These are phyloP conservation scores for Filosporella fistucella DNA, from an alignment of 495 filamentous ascomycete genomes.

Conservation along the genomic window DNA sequence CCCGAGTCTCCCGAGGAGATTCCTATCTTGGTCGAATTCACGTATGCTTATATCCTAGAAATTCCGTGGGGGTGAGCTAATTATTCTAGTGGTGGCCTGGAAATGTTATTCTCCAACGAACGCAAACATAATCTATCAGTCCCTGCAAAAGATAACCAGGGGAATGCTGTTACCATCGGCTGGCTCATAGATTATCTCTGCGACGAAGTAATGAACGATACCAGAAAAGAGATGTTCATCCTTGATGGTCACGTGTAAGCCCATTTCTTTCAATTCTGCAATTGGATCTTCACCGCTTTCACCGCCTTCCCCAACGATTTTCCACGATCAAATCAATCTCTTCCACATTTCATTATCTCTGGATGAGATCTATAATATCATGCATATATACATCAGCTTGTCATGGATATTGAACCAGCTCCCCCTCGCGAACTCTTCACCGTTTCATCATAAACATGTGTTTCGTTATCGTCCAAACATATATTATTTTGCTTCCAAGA, in stretches of 20 bases:
- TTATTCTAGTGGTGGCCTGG: slow-evolving; percentile 70
- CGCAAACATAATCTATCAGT: slow-evolving; percentile 65
- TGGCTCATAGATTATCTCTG: slow-evolving; percentile 79
- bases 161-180: slow-evolving; percentile 60
- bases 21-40: slow-evolving; percentile 63
- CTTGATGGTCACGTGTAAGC: slow-evolving; percentile 83
- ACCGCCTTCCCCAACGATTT: slow-evolving; percentile 14
- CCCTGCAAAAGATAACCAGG: slow-evolving; percentile 55
- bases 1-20: slow-evolving; percentile 10
- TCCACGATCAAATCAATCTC: slow-evolving; percentile 12
- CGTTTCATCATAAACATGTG: neutral
- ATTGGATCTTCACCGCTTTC: slow-evolving; percentile 4
- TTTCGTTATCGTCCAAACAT: too few relatives aligned
- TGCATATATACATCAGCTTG: slow-evolving; percentile 18
- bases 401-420: slow-evolving; percentile 18
- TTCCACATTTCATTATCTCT: slow-evolving; percentile 16
- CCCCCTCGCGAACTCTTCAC: slow-evolving; percentile 6
- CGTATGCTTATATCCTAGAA: slow-evolving; percentile 40
- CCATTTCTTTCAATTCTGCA: neutral
- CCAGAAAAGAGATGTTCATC: slow-evolving; percentile 85
- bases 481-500: too few relatives aligned
- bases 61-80: slow-evolving; percentile 3
- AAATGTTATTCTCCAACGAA: slow-evolving; percentile 86
- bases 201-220: slow-evolving; percentile 77
- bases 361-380: slow-evolving; percentile 10